phyloP scores from a whole-genome alignment of 2,329 filamentous ascomycete genomes.

The Cladosporium phlei region DNA sequence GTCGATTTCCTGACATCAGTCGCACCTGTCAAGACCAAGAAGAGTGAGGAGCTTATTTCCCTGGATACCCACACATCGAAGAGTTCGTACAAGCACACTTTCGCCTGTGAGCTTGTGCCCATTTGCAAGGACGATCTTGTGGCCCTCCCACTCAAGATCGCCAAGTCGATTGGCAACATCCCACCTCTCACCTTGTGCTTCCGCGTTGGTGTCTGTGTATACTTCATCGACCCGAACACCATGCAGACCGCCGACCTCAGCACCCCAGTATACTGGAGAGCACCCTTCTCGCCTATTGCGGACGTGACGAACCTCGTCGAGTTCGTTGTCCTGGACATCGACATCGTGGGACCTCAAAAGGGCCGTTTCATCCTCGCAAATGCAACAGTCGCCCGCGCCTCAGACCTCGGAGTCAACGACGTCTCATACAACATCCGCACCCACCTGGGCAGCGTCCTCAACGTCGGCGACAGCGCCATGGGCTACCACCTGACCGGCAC shows the following conservation, averaged over 20 bases:
- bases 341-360: slow-evolving; percentile 67
- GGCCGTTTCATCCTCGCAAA: slow-evolving; percentile 83
- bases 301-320: slow-evolving; percentile 82
- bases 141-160: slow-evolving; percentile 83
- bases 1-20: slow-evolving; percentile 85
- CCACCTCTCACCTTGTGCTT: slow-evolving; percentile 80
- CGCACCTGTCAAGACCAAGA: slow-evolving; percentile 71
- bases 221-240: slow-evolving; percentile 83
- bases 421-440: slow-evolving; percentile 85
- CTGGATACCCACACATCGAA: slow-evolving; percentile 86
- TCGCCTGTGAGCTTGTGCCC: slow-evolving; percentile 80
- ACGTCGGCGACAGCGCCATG: slow-evolving; percentile 86
- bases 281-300: slow-evolving; percentile 77
- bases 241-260: slow-evolving; percentile 86
- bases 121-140: slow-evolving; percentile 97
- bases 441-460: slow-evolving; percentile 78
- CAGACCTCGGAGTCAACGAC: slow-evolving; percentile 82
- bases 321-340: slow-evolving; percentile 93
- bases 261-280: slow-evolving; percentile 80
- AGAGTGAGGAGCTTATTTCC: slow-evolving; percentile 89
- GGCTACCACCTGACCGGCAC: slow-evolving; percentile 87
- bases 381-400: slow-evolving; percentile 78
- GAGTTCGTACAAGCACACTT: slow-evolving; percentile 93
- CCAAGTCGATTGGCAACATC: slow-evolving; percentile 84
- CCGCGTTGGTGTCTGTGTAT: slow-evolving; percentile 81